A percentile compares a stretch with the other conserved stretches of the same genome.
Conservation (phyloP, 177 flowering plant species). For the Vitis hybrid region DNA sequence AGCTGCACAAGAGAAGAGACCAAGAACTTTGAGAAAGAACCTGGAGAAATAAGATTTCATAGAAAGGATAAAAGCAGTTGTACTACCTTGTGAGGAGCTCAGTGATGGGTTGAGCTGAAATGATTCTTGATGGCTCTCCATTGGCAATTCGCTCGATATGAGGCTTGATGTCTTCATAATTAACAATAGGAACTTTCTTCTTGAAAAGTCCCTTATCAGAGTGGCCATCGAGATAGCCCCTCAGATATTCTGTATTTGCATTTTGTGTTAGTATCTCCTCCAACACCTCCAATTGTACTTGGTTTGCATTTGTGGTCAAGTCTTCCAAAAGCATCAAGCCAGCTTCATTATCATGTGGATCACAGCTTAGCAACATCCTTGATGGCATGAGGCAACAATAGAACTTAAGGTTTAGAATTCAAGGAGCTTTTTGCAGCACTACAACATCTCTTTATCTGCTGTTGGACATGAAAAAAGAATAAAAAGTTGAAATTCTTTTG, state of each 20-base stretch:
- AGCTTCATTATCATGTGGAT: conserved; percentile 46
- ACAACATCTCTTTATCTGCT: neutral
- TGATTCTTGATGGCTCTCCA: conserved; percentile 54
- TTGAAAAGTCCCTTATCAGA: conserved; percentile 39
- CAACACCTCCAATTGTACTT: conserved; percentile 43
- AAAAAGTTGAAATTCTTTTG: neutral
- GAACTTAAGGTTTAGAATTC: conserved; percentile 1
- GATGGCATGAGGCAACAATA: neutral
- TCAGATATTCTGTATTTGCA: conserved; percentile 50
- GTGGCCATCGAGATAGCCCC: conserved; percentile 34
- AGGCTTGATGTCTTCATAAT: conserved; percentile 60
- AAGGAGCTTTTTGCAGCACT: conserved; percentile 6
- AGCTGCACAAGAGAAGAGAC: conserved; percentile 34
- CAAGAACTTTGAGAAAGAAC: neutral
- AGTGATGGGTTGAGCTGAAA: conserved; percentile 51
- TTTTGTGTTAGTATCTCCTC: conserved; percentile 47
- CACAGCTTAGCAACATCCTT: conserved; percentile 40
- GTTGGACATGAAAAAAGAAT: neutral
- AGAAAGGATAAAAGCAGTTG: neutral
- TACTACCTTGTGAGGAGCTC: conserved; percentile 61
- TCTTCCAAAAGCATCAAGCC: conserved; percentile 51
- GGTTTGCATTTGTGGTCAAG: conserved; percentile 43
- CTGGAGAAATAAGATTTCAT: neutral
- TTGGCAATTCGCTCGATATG: conserved; percentile 56
- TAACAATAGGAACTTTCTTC: conserved; percentile 54